Base-by-base conservation (phyloP, 2,329 filamentous ascomycete genomes). In the Balansia obtecta region DNA sequence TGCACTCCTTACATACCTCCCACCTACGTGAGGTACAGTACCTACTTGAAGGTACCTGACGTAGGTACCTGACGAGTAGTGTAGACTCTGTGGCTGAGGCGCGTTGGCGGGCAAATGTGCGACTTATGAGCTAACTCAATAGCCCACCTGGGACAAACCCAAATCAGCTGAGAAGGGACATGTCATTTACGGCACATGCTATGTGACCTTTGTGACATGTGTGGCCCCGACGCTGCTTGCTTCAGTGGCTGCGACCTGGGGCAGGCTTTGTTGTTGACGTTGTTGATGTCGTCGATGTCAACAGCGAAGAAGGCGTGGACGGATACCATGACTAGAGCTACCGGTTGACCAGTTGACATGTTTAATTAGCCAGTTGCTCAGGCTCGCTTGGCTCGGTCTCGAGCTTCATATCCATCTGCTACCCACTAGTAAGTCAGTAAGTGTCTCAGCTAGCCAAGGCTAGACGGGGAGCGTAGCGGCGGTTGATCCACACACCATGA, bases 361-460 rank as follows among this genome's bases (percentile, higher is more conserved):
- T 49, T 49, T 27, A 27, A 49, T 45, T 54, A 54, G 48, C 52
- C 52, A 54, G 57, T 20, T 48, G 37, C 46, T 49, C 51, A 51
- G 44, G 48, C 27, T 27, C 27, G 27, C 22, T 27, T 27, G 22
- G 22, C 52, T 34, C 16, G 42, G 52, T 50, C 40, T 20, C 49
- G 48, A 55, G 51, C 52, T 55, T 53, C 52, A 1, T 11, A 32
- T 30, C 16, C 44, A 37, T 7, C 27, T 8, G n/a, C 40, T 45
- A n/a, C 46, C 52, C 50, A 53, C 57, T 55, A 56, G 48, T 59
- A 58, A 7, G 4, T 6, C 4, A 59, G 55, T 58, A 58, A 58
- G 41, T 63, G 63, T 63, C 62, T 65, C 60, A 62, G 56, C 41
- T 34, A 39, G 48, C 27, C 45, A 7, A 40, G 45, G 15, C 46